Percentiles rank a stretch among this genome's conserved stretches.
These are phyloP conservation scores for Thuja plicata DNA, from an alignment of 83 land plant species.

Conservation along the genomic window DNA sequence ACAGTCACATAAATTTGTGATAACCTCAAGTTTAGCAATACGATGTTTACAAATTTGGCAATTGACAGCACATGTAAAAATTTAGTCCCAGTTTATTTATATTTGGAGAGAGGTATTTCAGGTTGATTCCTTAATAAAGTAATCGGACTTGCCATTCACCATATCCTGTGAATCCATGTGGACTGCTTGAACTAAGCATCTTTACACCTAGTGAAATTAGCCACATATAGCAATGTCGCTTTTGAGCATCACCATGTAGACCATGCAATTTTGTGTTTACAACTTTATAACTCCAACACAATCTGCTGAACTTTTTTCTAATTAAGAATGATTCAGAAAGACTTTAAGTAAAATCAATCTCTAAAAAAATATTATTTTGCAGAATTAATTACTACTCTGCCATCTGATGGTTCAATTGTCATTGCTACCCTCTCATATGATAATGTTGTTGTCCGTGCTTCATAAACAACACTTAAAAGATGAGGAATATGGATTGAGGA, in stretches of 20 bases:
- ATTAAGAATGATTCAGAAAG: neutral
- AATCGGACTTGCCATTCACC: neutral
- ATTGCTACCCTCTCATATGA: conserved; percentile 28
- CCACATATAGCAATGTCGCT: neutral
- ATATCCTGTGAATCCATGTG: neutral
- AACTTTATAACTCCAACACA: neutral
- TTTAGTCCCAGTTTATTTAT: conserved; percentile 3
- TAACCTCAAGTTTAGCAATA: neutral
- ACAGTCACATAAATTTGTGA: neutral
- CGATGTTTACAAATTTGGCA: conserved; percentile 8
- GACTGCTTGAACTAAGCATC: neutral
- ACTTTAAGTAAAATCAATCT: neutral
- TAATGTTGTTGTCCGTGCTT: neutral
- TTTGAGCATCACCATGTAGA: neutral
- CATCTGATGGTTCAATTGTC: neutral
- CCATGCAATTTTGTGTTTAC: neutral
- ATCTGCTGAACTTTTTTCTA: neutral
- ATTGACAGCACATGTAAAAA: neutral
- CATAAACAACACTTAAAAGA: conserved; percentile 46
- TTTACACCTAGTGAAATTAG: neutral
- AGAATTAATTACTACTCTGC: neutral
- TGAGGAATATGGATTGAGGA: too few species aligned
- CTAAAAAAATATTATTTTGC: neutral
- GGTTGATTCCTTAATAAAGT: neutral
- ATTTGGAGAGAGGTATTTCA: neutral